Evolutionary conservation across 495 filamentous ascomycete species (phyloP).

Genomic region (Neurospora tetrasperma): DNA sequence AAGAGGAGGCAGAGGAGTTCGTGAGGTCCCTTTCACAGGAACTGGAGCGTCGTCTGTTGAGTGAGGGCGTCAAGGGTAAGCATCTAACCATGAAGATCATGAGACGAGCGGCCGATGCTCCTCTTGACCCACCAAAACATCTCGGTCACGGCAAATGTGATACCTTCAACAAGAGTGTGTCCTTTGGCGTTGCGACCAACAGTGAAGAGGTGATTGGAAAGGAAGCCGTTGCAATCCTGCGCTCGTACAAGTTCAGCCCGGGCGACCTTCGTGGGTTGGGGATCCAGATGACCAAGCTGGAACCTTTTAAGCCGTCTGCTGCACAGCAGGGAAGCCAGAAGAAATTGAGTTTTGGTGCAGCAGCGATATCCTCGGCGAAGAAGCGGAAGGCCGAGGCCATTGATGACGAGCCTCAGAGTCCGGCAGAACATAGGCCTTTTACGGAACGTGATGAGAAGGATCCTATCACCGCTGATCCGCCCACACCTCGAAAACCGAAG

Average conservation of each 20-base stretch:
- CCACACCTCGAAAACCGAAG: constrained; percentile 59
- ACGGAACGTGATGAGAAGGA: constrained; percentile 29
- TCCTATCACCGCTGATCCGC: constrained; percentile 32
- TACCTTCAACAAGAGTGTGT: constrained; percentile 74
- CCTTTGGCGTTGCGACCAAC: constrained; percentile 75
- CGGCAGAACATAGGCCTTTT: constrained; percentile 5
- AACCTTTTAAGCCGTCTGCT: constrained; percentile 50
- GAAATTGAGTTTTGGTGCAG: constrained; percentile 34
- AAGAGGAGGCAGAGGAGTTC: constrained; percentile 85
- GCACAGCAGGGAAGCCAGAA: constrained; percentile 51
- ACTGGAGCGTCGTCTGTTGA: constrained; percentile 64
- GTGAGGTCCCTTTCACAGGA: constrained; percentile 73
- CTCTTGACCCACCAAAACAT: constrained; percentile 87
- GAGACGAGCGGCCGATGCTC: constrained; percentile 73
- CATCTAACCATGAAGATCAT: constrained; percentile 91
- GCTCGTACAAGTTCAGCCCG: constrained; percentile 72
- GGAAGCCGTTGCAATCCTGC: constrained; percentile 73
- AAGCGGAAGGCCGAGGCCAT: constrained; percentile 18
- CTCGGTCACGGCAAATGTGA: constrained; percentile 94
- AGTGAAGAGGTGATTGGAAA: constrained; percentile 56
- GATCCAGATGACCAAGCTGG: constrained; percentile 84
- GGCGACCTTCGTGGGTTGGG: constrained; percentile 86
- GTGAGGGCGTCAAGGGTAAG: constrained; percentile 74
- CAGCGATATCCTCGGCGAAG: constrained; percentile 11
- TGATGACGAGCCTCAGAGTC: constrained; percentile 13